Evolutionary conservation across 805 yeast species (phyloP).

Genomic region (Monosporozyma unispora): DNA sequence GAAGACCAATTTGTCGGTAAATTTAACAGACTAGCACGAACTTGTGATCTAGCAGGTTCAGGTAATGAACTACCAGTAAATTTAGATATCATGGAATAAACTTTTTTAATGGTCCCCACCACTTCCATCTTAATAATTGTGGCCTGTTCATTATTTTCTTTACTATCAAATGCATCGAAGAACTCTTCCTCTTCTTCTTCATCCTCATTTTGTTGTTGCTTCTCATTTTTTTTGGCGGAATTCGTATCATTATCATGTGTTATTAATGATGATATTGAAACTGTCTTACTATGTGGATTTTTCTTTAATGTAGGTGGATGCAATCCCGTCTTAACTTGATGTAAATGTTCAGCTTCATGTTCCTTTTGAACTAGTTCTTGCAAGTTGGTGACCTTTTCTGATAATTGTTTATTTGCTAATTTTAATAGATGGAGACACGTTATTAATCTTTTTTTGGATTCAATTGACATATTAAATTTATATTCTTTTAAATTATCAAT

Average conservation of each 20-base stretch:
- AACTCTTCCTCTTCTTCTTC: slow-evolving; percentile 26
- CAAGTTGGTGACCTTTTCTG: slow-evolving; percentile 53
- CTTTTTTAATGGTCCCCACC: slow-evolving; percentile 79
- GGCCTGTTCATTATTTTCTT: slow-evolving; percentile 19
- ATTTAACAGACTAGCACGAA: slow-evolving; percentile 65
- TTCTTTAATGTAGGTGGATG: not conserved
- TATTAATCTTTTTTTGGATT: slow-evolving; percentile 64
- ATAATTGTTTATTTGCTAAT: slow-evolving; percentile 70
- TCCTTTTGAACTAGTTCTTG: slow-evolving; percentile 50
- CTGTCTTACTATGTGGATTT: not conserved
- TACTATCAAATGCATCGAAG: slow-evolving; percentile 28
- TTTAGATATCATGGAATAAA: slow-evolving; percentile 75
- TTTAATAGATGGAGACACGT: slow-evolving; percentile 73
- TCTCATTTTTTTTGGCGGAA: slow-evolving; percentile 4
- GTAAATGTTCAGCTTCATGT: slow-evolving; percentile 17
- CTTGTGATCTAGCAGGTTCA: slow-evolving; percentile 70
- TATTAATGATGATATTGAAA: not conserved
- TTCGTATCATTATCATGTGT: not conserved
- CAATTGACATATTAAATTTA: slow-evolving; percentile 42
- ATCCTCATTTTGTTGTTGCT: slow-evolving; percentile 5
- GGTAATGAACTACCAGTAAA: slow-evolving; percentile 71
- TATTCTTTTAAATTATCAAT: slow-evolving; percentile 31
- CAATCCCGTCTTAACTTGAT: not conserved
- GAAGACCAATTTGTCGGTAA: slow-evolving; percentile 69
- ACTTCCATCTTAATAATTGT: slow-evolving; percentile 66